Evolutionary conservation across 768 basidiomycete genomes (phyloP).

Genomic region (Lactifluus pinguis): DNA sequence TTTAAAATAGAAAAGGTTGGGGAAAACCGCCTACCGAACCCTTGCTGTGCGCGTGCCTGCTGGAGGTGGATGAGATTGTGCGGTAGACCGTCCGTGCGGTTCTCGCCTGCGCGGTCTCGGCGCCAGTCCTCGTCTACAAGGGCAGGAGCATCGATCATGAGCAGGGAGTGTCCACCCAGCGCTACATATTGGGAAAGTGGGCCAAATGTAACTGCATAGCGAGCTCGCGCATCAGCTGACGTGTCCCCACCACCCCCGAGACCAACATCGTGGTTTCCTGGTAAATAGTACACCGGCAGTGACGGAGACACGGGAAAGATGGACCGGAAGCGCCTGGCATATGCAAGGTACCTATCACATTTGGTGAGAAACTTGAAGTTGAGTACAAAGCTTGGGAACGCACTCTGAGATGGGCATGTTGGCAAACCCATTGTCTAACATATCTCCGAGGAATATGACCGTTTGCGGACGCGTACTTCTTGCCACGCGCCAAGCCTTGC

Average conservation of each 20-base stretch:
- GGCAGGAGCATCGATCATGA: slow-evolving; percentile 65
- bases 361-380: neutral
- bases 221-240: slow-evolving; percentile 24
- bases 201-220: slow-evolving; percentile 74
- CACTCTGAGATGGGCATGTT: slow-evolving; percentile 61
- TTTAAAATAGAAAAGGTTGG: slow-evolving; percentile 24
- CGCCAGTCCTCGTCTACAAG: slow-evolving; percentile 65
- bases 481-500: slow-evolving; percentile 75
- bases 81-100: slow-evolving; percentile 38
- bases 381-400: slow-evolving; percentile 25
- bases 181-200: slow-evolving; percentile 52
- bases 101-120: slow-evolving; percentile 34
- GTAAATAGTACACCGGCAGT: slow-evolving; percentile 59
- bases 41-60: neutral
- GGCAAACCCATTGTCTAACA: slow-evolving; percentile 80
- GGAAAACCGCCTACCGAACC: neutral
- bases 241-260: slow-evolving; percentile 26
- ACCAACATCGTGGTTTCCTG: slow-evolving; percentile 89
- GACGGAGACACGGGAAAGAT: slow-evolving; percentile 49
- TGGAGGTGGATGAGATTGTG: slow-evolving; percentile 7
- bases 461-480: slow-evolving; percentile 53
- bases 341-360: slow-evolving; percentile 56
- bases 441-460: slow-evolving; percentile 81
- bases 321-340: slow-evolving; percentile 54
- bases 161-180: slow-evolving; percentile 62